A percentile compares a stretch with the other conserved stretches of the same genome.
These are phyloP conservation scores for Candida odintsovae DNA, from an alignment of 805 yeast species.

Conservation along the genomic window DNA sequence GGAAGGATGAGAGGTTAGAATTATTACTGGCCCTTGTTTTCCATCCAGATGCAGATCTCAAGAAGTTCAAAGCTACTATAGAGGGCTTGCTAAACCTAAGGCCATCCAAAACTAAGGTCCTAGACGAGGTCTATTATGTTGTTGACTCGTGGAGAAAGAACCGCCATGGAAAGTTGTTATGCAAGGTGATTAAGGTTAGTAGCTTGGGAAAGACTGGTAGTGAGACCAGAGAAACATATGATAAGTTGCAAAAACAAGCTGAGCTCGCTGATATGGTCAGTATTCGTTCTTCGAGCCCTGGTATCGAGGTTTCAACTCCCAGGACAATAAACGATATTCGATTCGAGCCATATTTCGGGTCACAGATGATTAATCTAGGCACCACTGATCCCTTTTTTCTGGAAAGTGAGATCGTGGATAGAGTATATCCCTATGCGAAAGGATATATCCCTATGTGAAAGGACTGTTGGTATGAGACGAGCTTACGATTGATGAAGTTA, in stretches of 20 bases:
- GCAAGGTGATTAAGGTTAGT: neutral
- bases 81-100: neutral
- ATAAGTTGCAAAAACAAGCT: neutral
- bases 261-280: neutral
- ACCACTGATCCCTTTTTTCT: neutral
- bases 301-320: neutral
- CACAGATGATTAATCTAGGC: neutral
- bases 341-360: neutral
- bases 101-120: conserved; percentile 3
- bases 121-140: conserved; percentile 13
- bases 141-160: conserved; percentile 1
- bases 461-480: neutral
- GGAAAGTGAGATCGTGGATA: neutral
- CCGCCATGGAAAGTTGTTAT: neutral
- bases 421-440: neutral
- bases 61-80: conserved; percentile 2
- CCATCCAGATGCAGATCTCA: conserved; percentile 8
- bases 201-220: neutral
- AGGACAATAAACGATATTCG: neutral
- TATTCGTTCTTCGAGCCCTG: neutral
- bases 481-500: neutral
- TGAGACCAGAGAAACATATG: neutral
- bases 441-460: neutral
- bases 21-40: conserved; percentile 39
- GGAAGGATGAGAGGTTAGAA: conserved; percentile 47